A percentile compares a stretch with the other conserved stretches of the same genome.
These are phyloP conservation scores for Gossypium australe DNA, from an alignment of 345 rosid species.

Conservation along the genomic window DNA sequence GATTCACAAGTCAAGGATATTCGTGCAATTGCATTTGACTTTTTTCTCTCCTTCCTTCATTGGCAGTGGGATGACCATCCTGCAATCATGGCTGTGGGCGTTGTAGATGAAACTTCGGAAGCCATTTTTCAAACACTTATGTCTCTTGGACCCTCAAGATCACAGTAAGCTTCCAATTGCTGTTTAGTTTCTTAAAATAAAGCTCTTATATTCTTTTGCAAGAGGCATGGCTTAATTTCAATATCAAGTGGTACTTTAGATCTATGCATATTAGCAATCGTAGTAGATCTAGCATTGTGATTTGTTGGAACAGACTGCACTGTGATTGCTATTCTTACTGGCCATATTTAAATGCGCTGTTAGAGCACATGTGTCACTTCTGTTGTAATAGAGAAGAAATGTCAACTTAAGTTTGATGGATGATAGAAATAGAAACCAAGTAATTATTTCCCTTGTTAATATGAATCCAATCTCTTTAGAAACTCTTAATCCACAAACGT, in stretches of 20 bases:
- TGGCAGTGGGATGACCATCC: constrained; percentile 95
- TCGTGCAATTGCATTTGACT: constrained; percentile 2
- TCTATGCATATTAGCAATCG: neutral
- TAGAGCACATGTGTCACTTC: neutral
- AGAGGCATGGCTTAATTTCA: constrained; percentile 4
- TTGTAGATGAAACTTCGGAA: constrained; percentile 86
- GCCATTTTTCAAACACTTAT: constrained; percentile 83
- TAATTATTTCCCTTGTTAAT: neutral
- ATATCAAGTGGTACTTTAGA: neutral
- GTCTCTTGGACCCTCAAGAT: constrained; percentile 96
- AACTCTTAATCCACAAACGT: neutral
- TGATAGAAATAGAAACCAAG: neutral
- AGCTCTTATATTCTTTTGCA: constrained; percentile 1
- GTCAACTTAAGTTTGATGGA: neutral
- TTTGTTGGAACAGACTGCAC: neutral
- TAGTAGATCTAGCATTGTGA: neutral
- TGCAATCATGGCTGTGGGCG: constrained; percentile 97
- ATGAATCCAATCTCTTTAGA: neutral
- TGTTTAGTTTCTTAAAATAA: neutral
- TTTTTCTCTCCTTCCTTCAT: neutral
- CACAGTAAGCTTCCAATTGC: constrained; percentile 50
- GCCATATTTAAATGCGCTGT: neutral
- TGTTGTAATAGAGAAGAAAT: neutral
- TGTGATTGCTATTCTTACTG: neutral
- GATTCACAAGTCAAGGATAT: constrained; percentile 4